Evolutionary conservation across 192 early-diverging fungal genomes (phyloP), one percentile per base, ranked within the genome.

Genomic region (Coemansia sp.): DNA sequence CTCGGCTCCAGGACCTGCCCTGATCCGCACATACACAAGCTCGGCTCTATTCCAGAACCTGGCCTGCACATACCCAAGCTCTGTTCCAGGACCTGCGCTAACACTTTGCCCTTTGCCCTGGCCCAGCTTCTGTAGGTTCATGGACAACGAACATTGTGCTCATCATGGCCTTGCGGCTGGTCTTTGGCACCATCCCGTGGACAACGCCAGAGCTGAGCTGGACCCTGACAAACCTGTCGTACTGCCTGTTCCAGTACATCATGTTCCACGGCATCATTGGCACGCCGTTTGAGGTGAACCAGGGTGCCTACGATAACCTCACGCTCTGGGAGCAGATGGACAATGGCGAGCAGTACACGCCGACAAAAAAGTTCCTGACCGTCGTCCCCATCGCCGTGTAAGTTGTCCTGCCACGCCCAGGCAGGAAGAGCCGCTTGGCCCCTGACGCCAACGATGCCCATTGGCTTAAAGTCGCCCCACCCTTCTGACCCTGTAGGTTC

Each of bases 241-340:
- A 90, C 79, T 92, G 93, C 60, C 63, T 85, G 42, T 92, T 92
- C 81, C 86, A 66, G 84, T 96, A 92, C 71, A 78, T 99, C 55
- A 92, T 96, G 90, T 99, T 99, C 67, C 96, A 99, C 70, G 88
- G 89, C 79, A 82, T 99, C 39, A 85, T 87, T 37, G 92, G 94
- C n/a, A 89, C 89, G 16, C 96, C 96, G 28, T 99, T 95, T 55
- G 86, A 89, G 54, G 81, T 91, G 23, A 87, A 91, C 56, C 91
- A 95, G 70, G 91, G 91, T 37, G 92, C 90, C 3, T 94, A 88
- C 47, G 88, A 91, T 59, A 87, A 86, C 40, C 64, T 94, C 31
- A 99, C 94, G 14, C 79, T 99, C 34, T 99, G 96, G 96, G 94
- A 99, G 67, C 96, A 99, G 76, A 94, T 99, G 62, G 96, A 99